phyloP scores from a whole-genome alignment of 2,329 filamentous ascomycete genomes.

The Aureobasidium namibiae region DNA sequence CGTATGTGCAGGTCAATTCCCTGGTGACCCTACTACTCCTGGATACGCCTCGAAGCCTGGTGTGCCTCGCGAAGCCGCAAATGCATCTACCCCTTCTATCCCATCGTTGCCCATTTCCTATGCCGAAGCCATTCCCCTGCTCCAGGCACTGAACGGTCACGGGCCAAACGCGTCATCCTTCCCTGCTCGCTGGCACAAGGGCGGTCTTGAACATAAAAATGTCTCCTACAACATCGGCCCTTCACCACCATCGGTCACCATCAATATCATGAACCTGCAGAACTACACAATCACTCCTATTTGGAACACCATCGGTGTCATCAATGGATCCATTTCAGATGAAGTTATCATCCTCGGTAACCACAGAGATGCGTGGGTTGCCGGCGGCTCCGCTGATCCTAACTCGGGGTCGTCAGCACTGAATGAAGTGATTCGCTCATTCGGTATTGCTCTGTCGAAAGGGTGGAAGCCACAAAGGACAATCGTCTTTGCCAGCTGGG shows the following conservation, averaged over 20 bases:
- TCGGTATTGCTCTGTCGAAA: slow-evolving; percentile 60
- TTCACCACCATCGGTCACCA: slow-evolving; percentile 57
- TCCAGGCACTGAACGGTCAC: slow-evolving; percentile 84
- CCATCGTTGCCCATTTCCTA: slow-evolving; percentile 91
- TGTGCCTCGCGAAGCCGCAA: slow-evolving; percentile 63
- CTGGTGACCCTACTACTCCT: slow-evolving; percentile 78
- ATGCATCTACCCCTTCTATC: slow-evolving; percentile 68
- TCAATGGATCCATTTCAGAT: slow-evolving; percentile 77
- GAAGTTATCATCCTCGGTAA: slow-evolving; percentile 90
- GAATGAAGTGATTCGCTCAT: slow-evolving; percentile 69
- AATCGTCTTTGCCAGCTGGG: slow-evolving; percentile 72
- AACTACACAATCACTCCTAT: slow-evolving; percentile 43
- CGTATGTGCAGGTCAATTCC: slow-evolving; percentile 42
- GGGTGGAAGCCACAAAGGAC: slow-evolving; percentile 84
- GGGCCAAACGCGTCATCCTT: slow-evolving; percentile 71
- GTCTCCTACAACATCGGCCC: slow-evolving; percentile 81
- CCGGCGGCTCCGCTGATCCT: slow-evolving; percentile 73
- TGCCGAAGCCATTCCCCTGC: slow-evolving; percentile 71
- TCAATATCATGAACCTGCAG: slow-evolving; percentile 43
- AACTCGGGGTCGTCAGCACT: slow-evolving; percentile 74
- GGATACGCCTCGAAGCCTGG: slow-evolving; percentile 90
- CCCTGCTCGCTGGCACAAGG: slow-evolving; percentile 61
- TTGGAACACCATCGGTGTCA: slow-evolving; percentile 76
- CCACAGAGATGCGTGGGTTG: slow-evolving; percentile 84
- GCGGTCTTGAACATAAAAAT: slow-evolving; percentile 69